A percentile compares a stretch with the other conserved stretches of the same genome.
phyloP scores from a whole-genome alignment of 805 yeast genomes.

The Metschnikowia lunata region DNA sequence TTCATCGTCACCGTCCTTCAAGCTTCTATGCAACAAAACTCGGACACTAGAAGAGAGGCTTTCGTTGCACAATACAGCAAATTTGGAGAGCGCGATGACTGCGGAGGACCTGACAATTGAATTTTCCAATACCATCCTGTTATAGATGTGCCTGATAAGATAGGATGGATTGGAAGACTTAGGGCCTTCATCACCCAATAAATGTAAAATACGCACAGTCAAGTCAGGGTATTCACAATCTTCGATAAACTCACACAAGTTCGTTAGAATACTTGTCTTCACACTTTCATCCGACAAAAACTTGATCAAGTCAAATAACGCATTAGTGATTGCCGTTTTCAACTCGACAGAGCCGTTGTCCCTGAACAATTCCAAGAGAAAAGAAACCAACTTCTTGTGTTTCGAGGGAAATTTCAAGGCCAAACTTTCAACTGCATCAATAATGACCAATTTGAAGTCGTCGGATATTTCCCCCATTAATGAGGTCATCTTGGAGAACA shows the following conservation, averaged over 20 bases:
- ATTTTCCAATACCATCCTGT: conserved; percentile 93
- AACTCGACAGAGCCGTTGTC: conserved; percentile 87
- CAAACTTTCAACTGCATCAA: conserved; percentile 89
- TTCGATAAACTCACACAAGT: conserved; percentile 93
- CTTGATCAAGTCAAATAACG: conserved; percentile 85
- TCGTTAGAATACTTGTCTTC: conserved; percentile 76
- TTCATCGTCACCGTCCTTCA: conserved; percentile 89
- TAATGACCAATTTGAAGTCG: conserved; percentile 90
- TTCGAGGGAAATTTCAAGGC: conserved; percentile 92
- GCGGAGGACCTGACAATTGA: conserved; percentile 95
- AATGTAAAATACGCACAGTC: conserved; percentile 85
- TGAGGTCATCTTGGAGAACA: conserved; percentile 79
- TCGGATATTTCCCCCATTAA: conserved; percentile 93
- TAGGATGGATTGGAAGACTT: conserved; percentile 76
- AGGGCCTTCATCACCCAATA: conserved; percentile 95
- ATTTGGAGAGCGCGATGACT: conserved; percentile 85
- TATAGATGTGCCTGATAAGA: conserved; percentile 93
- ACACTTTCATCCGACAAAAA: conserved; percentile 71
- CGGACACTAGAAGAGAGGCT: conserved; percentile 63
- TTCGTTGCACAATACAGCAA: conserved; percentile 73
- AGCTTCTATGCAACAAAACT: conserved; percentile 74
- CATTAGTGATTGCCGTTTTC: conserved; percentile 86
- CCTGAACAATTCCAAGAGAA: conserved; percentile 77
- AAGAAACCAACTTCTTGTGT: conserved; percentile 74
- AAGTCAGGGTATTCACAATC: conserved; percentile 96